Evolutionary conservation across 2,329 filamentous ascomycete species (phyloP), one percentile per base, ranked within the genome.

Genomic region (Coleophoma eucalyptorum): DNA sequence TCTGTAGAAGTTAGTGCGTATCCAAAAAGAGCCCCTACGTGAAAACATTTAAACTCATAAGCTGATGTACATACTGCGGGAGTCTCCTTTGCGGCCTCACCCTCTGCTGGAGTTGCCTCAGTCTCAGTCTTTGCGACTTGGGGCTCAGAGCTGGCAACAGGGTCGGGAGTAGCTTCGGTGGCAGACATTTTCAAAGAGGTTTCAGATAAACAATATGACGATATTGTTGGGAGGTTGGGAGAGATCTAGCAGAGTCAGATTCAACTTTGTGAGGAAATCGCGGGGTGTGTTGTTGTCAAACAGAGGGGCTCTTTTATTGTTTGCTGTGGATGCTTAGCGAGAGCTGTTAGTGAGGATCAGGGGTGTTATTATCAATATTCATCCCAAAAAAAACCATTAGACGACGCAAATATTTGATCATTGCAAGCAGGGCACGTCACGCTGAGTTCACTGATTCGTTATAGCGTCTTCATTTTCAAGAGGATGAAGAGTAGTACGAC

Each of bases 61-160:
- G 4, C 26, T 7, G 26, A 26, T 3, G 26, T 42, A 61, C 62
- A 46, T 62, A 62, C 57, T 13, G 58, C 44, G 38, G 55, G 47
- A 46, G 58, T 51, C 26, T 58, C 57, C 53, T 60, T 56, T 15
- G 57, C 44, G 44, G 56, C 54, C 49, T 59, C 54, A 45, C 55
- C 60, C 41, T 51, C 18, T 13, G 26, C 42, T 15, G 72, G 72
- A 47, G 71, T 69, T 63, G 70, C 69, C 53, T 69, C 66, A 16
- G 71, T 74, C 66, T 74, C 71, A 51, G 69, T 68, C 57, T 70
- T 61, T 19, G 64, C 67, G 38, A 73, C 63, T 57, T 58, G 58
- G 46, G 61, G 56, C 48, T 69, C 65, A 49, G 69, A 64, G 56
- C 64, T 66, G 50, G 68, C 62, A 54, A 59, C 58, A 59, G 68